Evolutionary conservation across 257 asterid genomes (phyloP), one percentile per base, ranked within the genome.

Genomic region (Apocynum venetum): DNA sequence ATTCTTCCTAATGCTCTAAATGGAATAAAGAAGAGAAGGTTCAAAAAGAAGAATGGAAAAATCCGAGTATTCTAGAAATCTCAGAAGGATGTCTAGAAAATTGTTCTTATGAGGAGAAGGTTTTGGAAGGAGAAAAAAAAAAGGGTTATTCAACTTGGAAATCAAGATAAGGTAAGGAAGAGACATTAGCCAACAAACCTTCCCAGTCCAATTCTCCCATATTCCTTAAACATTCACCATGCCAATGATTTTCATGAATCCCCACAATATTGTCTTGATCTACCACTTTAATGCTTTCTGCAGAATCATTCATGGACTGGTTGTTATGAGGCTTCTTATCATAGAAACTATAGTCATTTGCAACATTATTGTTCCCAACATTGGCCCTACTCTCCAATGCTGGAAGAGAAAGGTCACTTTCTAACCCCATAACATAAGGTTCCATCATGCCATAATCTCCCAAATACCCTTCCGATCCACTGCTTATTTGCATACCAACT

Each of bases 181-280:
- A 84, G 77, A 91, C 94, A 80, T 94, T 92, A 52, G 94, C 98
- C 97, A 94, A 89, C 92, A 92, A 94, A 89, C 95, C 96, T 82
- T 94, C 97, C 98, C 97, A 94, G 85, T 90, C 97, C 80, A 91
- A 84, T 88, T 94, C 97, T 55, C 98, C 97, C 84, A 85, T 66
- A 36, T 66, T 78, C 80, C 90, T 88, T 78, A 91, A 87, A 86
- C 75, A 84, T 86, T 88, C 94, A 84, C 88, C 94, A 48, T 79
- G 77, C 97, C 97, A 92, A 88, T 89, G 84, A 89, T 87, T 86
- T 46, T 89, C 97, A 17, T 53, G 5, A 85, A 59, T 79, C 57
- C 89, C 93, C 84, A 86, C 88, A 85, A 82, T 77, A 43, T 49
- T 76, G 41, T 88, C 86, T 68, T 86, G 92, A 78, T 88, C 31